A percentile compares a stretch with the other conserved stretches of the same genome.
Conservation (phyloP, 2,329 filamentous ascomycete species). For the Fusarium duplospermum region DNA sequence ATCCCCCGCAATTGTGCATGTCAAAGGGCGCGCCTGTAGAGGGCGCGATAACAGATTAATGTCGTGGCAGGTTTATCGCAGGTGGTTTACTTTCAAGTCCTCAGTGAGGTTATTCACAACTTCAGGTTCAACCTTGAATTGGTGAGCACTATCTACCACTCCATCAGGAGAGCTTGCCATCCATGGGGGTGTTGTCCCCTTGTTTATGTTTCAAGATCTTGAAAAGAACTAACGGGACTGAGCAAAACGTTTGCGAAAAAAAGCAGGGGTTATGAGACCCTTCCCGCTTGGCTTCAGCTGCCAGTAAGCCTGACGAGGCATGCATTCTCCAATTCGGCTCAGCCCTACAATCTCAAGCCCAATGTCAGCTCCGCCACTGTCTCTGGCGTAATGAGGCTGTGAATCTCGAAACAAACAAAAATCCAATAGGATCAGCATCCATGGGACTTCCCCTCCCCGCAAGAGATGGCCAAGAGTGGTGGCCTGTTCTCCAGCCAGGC, state of each 20-base stretch:
- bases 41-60: neutral
- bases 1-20: conserved; percentile 10
- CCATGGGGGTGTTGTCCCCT: neutral
- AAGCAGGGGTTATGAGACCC: neutral
- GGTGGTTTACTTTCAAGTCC: neutral
- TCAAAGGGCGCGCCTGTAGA: neutral
- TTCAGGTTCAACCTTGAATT: neutral
- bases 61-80: neutral
- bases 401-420: neutral
- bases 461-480: neutral
- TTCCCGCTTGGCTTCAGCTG: neutral
- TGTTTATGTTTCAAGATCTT: neutral
- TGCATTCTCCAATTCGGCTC: neutral
- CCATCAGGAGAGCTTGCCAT: too few relatives aligned
- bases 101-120: neutral
- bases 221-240: neutral
- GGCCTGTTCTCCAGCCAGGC: neutral
- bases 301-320: neutral
- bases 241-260: neutral
- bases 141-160: neutral
- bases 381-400: neutral
- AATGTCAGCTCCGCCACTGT: neutral
- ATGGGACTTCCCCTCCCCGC: neutral
- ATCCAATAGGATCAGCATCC: neutral
- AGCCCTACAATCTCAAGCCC: neutral